Conservation (phyloP, 1,284 basidiomycete genomes). For the Mrakiaceae sp. region DNA sequence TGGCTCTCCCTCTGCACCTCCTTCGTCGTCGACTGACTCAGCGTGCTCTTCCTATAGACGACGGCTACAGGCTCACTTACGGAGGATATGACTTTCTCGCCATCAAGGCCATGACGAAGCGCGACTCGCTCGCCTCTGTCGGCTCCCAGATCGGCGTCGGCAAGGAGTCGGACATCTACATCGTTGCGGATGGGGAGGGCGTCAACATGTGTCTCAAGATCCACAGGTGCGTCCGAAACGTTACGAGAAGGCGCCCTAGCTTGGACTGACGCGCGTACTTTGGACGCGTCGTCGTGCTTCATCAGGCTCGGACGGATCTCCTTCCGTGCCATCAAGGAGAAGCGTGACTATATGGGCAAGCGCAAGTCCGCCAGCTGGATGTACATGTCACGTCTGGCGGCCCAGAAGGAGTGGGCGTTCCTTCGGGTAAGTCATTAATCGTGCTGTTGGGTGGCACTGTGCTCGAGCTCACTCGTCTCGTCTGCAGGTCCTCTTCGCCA, state of each 20-base stretch:
- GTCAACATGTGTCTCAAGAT: constrained; percentile 83
- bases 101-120: constrained; percentile 80
- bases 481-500: constrained; percentile 72
- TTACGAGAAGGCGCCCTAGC: background rate
- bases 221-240: constrained; percentile 50
- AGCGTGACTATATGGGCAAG: constrained; percentile 93
- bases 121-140: constrained; percentile 74
- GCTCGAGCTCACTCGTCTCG: background rate
- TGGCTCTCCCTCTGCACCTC: background rate
- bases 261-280: background rate
- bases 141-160: constrained; percentile 97
- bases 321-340: constrained; percentile 92
- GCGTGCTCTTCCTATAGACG: constrained; percentile 48
- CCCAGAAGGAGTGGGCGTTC: constrained; percentile 95
- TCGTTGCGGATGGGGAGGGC: constrained; percentile 74
- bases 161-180: constrained; percentile 95
- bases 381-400: constrained; percentile 95
- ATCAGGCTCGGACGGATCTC: constrained; percentile 83
- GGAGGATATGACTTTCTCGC: constrained; percentile 95
- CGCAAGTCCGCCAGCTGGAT: constrained; percentile 96
- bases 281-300: background rate
- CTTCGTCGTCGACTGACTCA: background rate
- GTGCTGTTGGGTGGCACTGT: background rate
- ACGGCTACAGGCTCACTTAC: constrained; percentile 93
- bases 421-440: constrained; percentile 62